Evolutionary conservation across 306 rosid species (phyloP), one percentile per base, ranked within the genome.

Genomic region (Lablab purpureus): DNA sequence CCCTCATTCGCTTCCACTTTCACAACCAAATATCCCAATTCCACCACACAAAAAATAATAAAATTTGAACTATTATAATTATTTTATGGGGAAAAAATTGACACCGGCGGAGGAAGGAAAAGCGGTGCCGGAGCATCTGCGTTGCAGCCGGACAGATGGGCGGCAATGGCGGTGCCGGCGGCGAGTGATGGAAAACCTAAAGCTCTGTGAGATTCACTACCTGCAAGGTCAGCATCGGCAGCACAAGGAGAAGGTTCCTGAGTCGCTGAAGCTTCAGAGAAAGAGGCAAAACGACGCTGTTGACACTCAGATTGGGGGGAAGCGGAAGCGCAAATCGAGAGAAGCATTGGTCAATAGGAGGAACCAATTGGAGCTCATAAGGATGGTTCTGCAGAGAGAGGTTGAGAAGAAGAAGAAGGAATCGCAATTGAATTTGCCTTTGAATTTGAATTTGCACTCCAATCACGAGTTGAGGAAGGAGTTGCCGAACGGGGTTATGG

Each of bases 91-190:
- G 10, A 78, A 49, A 73, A 83, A 60, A 52, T 45, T 27, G 52
- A 58, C 19, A 5, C 22, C 0, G 37, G 67, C 12, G 13, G 87
- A 82, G 75, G 88, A 81, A 22, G 88, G 73, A 43, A 95, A 90
- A 49, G 60, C 79, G 32, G 60, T 85, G 50, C 93, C 97, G 79
- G 98, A 93, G 77, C 75, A 91, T 77, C 84, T 93, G 45, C 96
- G 99, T 63, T 96, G 99, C 78, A 79, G 82, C 80, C 94, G 99
- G 45, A 91, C 94, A 4, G 99, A 96, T 85, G 99, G 99, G 7
- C 87, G 91, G 80, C 83, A 89, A 91, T 96, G 99, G 99, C 92
- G 98, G 82, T 96, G 99, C 89, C 86, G 86, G 65, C 84, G 98
- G 76, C 83, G 87, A 68, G 99, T 87, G 49, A 90, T 78, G 97